Conservation (phyloP, 164 flowering plant genomes). For the Vitis rupestris region DNA sequence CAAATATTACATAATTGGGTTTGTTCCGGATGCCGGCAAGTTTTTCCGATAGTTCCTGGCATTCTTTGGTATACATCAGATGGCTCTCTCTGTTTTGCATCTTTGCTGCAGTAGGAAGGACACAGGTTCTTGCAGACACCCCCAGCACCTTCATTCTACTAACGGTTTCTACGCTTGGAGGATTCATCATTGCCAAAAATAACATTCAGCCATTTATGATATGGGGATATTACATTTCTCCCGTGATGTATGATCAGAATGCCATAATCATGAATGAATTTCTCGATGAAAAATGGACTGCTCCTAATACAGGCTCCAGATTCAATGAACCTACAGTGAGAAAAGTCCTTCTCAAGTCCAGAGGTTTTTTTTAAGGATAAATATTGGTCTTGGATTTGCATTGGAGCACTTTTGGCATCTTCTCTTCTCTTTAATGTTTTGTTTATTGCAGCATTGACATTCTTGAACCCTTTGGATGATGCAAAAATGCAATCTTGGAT, state of each 20-base stretch:
- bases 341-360: slow-evolving; percentile 40
- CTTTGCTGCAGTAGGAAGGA: slow-evolving; percentile 63
- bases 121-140: slow-evolving; percentile 44
- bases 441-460: slow-evolving; percentile 48
- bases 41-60: slow-evolving; percentile 56
- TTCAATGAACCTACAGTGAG: slow-evolving; percentile 47
- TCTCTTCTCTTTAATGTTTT: slow-evolving; percentile 53
- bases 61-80: slow-evolving; percentile 51
- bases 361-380: slow-evolving; percentile 45
- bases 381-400: slow-evolving; percentile 54
- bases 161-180: slow-evolving; percentile 37
- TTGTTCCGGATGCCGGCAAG: slow-evolving; percentile 59
- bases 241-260: slow-evolving; percentile 74
- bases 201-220: slow-evolving; percentile 50
- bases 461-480: slow-evolving; percentile 38
- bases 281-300: slow-evolving; percentile 54
- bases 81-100: slow-evolving; percentile 62
- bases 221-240: slow-evolving; percentile 65
- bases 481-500: slow-evolving; percentile 25
- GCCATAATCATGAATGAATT: slow-evolving; percentile 64
- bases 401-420: slow-evolving; percentile 55
- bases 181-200: slow-evolving; percentile 55
- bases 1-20: slow-evolving; percentile 58
- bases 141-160: slow-evolving; percentile 30
- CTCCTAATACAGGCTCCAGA: slow-evolving; percentile 29